Evolutionary conservation across 352 stramenopile genomes (phyloP).

Genomic region (Thalassiosira ordinaria): DNA sequence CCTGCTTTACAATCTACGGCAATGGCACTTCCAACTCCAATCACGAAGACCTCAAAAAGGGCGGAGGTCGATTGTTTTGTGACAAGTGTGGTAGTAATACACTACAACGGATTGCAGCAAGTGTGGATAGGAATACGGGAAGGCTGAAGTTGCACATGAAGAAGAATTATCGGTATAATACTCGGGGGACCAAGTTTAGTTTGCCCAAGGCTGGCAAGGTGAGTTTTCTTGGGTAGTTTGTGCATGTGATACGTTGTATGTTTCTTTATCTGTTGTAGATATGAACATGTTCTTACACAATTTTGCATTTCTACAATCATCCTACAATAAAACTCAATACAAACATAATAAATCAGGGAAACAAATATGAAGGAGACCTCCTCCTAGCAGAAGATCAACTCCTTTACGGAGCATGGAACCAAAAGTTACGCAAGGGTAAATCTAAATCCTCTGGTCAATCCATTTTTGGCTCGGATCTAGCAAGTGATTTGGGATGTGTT

Average conservation of each 20-base stretch:
- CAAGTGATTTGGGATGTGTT: slow-evolving; percentile 88
- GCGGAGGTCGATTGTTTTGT: slow-evolving; percentile 94
- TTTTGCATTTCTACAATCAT: too few relatives aligned
- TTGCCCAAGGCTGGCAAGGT: slow-evolving; percentile 93
- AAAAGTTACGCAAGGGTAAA: slow-evolving; percentile 90
- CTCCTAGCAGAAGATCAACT: slow-evolving; percentile 97
- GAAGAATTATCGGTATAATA: slow-evolving; percentile 88
- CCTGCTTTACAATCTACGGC: slow-evolving; percentile 93
- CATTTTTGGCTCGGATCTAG: slow-evolving; percentile 95
- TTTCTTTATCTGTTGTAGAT: too few relatives aligned
- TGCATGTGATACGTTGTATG: too few relatives aligned
- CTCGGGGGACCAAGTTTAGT: slow-evolving; percentile 96
- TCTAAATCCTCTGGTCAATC: slow-evolving; percentile 74
- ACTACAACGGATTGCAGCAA: slow-evolving; percentile 94
- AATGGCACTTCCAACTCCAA: too few relatives aligned
- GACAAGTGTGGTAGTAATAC: slow-evolving; percentile 94
- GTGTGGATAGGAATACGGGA: slow-evolving; percentile 91
- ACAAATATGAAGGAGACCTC: slow-evolving; percentile 92
- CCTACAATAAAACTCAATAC: too few relatives aligned
- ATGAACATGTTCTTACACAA: too few relatives aligned
- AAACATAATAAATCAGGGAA: too few relatives aligned
- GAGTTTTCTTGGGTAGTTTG: slow-evolving; percentile 48
- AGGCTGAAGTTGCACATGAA: slow-evolving; percentile 87
- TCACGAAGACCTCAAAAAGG: too few relatives aligned
- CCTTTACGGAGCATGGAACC: slow-evolving; percentile 94